phyloP scores from a whole-genome alignment of 768 basidiomycete species.

The Rhodotorula diobovata region DNA sequence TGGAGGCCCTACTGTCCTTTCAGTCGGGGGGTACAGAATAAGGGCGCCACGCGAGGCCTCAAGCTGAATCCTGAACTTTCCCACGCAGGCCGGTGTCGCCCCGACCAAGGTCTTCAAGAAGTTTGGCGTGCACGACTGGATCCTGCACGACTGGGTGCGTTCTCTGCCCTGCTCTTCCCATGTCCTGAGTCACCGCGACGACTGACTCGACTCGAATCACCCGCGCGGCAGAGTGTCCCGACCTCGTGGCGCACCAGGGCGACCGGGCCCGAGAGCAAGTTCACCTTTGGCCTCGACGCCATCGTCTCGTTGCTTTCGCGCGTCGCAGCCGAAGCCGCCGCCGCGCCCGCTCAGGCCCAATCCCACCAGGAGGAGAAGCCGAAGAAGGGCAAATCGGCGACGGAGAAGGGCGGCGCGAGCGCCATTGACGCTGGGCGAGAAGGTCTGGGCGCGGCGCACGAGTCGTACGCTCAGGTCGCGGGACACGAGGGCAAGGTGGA shows the following conservation, averaged over 20 bases:
- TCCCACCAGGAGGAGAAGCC: too few species aligned
- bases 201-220: not conserved
- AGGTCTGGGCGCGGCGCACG: not conserved
- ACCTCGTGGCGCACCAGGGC: constrained; percentile 1
- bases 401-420: not conserved
- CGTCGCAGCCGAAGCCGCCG: not conserved
- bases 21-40: too few species aligned
- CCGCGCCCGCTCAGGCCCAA: too few species aligned
- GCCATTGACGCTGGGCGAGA: too few species aligned
- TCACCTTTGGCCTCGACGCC: constrained; percentile 11
- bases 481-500: not conserved
- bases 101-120: constrained; percentile 1
- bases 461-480: not conserved
- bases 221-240: not conserved
- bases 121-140: constrained; percentile 15
- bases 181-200: too few species aligned
- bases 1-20: too few species aligned
- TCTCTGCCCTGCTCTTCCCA: not conserved
- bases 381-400: too few species aligned
- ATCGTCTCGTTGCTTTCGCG: not conserved
- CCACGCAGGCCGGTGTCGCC: constrained; percentile 20
- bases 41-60: too few species aligned
- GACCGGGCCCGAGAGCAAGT: not conserved
- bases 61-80: too few species aligned
- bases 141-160: not conserved